phyloP scores from a whole-genome alignment of 257 asterid genomes.

The Thymus mandschuricus region DNA sequence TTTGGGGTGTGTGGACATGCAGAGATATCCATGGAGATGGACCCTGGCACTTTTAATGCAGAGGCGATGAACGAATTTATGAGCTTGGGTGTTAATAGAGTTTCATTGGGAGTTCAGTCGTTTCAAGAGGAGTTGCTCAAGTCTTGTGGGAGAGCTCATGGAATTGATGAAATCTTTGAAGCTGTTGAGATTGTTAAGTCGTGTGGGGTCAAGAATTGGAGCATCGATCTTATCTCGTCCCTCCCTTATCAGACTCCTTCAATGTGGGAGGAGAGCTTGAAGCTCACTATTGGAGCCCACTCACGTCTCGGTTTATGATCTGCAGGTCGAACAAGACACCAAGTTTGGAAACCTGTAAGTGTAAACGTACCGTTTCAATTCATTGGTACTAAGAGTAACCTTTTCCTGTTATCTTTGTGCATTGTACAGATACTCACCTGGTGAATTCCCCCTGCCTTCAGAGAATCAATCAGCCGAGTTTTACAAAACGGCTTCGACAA shows the following conservation, averaged over 20 bases:
- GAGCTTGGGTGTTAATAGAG: slow-evolving; percentile 82
- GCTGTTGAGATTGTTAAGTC: slow-evolving; percentile 73
- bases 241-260: slow-evolving; percentile 75
- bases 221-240: slow-evolving; percentile 88
- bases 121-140: slow-evolving; percentile 82
- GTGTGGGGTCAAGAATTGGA: slow-evolving; percentile 80
- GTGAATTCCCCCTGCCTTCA: slow-evolving; percentile 88
- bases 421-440: slow-evolving; percentile 74
- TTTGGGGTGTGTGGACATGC: slow-evolving; percentile 68
- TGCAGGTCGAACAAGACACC: slow-evolving; percentile 88
- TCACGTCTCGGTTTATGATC: slow-evolving; percentile 89
- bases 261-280: slow-evolving; percentile 94
- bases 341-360: slow-evolving; percentile 86
- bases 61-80: slow-evolving; percentile 56
- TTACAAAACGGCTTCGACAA: slow-evolving; percentile 77
- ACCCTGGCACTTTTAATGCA: slow-evolving; percentile 87
- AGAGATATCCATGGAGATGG: slow-evolving; percentile 98
- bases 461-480: slow-evolving; percentile 84
- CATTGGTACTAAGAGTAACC: neutral
- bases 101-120: slow-evolving; percentile 92
- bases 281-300: slow-evolving; percentile 66
- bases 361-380: neutral
- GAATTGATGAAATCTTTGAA: slow-evolving; percentile 67
- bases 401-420: slow-evolving; percentile 7
- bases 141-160: slow-evolving; percentile 96